These are phyloP conservation scores for Zopfia rhizophila DNA, from an alignment of 2,329 filamentous ascomycete species.

Conservation along the genomic window DNA sequence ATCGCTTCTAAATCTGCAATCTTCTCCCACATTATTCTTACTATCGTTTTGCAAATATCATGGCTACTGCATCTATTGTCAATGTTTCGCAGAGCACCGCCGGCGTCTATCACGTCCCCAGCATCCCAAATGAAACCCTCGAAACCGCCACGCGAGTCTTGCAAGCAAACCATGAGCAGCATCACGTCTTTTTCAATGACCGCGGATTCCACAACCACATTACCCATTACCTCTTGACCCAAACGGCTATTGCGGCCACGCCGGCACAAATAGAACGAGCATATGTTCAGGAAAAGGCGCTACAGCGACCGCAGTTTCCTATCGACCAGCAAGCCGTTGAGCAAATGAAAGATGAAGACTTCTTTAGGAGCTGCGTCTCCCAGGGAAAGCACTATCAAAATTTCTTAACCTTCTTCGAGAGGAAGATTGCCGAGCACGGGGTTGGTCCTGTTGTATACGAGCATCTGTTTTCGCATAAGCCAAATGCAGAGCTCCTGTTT, in stretches of 20 bases:
- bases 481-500: slow-evolving; percentile 14
- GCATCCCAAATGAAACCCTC: too few species aligned
- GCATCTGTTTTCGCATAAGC: slow-evolving; percentile 13
- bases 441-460: slow-evolving; percentile 13
- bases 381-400: slow-evolving; percentile 20
- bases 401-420: slow-evolving; percentile 22
- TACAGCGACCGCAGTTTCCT: slow-evolving; percentile 8
- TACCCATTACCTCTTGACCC: slow-evolving; percentile 13
- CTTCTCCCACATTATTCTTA: too few species aligned
- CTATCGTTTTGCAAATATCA: too few species aligned
- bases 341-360: too few species aligned
- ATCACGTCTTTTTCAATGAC: slow-evolving; percentile 19
- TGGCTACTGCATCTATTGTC: too few species aligned
- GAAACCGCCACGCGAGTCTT: too few species aligned
- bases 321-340: slow-evolving; percentile 7
- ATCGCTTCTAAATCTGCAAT: too few species aligned
- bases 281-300: slow-evolving; percentile 7
- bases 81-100: too few species aligned
- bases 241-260: slow-evolving; percentile 8
- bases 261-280: slow-evolving; percentile 13
- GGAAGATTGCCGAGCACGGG: slow-evolving; percentile 13
- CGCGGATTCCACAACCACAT: slow-evolving; percentile 19
- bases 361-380: too few species aligned
- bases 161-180: slow-evolving; percentile 21
- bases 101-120: too few species aligned